Percentiles rank a stretch among this genome's conserved stretches.
Evolutionary conservation across 2,329 filamentous ascomycete genomes (phyloP).

Genomic region (Eurotiales sp.): DNA sequence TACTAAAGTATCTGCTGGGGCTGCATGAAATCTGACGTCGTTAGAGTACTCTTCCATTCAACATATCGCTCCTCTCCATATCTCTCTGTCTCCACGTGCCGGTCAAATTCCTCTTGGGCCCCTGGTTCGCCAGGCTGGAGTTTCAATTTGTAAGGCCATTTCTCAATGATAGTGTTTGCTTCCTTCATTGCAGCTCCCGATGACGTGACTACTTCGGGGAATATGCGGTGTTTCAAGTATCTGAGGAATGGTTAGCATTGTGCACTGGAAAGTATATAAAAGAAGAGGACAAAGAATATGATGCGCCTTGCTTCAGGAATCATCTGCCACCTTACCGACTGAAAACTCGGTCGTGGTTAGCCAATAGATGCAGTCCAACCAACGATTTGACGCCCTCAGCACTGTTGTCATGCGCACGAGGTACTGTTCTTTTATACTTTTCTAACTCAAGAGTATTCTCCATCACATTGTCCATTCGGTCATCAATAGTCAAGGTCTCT

Average conservation of each 20-base stretch:
- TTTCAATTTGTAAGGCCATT: not conserved
- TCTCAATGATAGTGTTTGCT: constrained; percentile 28
- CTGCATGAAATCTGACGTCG: no score
- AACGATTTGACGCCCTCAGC: no score
- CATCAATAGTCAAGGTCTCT: constrained; percentile 16
- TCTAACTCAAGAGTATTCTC: no score
- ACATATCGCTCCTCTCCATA: constrained; percentile 28
- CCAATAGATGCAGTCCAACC: no score
- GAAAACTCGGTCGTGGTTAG: constrained; percentile 15
- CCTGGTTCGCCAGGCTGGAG: not conserved
- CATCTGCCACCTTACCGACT: constrained; percentile 13
- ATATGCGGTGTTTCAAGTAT: constrained; percentile 9
- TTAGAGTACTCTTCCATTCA: constrained; percentile 27
- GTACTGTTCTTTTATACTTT: no score
- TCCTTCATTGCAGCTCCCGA: constrained; percentile 24
- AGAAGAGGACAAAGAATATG: no score
- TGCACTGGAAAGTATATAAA: no score
- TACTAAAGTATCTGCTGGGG: no score
- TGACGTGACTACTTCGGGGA: not conserved
- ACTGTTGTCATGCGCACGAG: no score
- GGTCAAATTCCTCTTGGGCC: constrained; percentile 32
- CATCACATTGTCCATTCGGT: no score
- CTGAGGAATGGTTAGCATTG: not conserved
- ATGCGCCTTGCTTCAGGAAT: no score
- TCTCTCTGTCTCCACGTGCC: constrained; percentile 10